Evolutionary conservation across 495 filamentous ascomycete genomes (phyloP), one percentile per base, ranked within the genome.

Genomic region (Pseudotulostoma volvatum): DNA sequence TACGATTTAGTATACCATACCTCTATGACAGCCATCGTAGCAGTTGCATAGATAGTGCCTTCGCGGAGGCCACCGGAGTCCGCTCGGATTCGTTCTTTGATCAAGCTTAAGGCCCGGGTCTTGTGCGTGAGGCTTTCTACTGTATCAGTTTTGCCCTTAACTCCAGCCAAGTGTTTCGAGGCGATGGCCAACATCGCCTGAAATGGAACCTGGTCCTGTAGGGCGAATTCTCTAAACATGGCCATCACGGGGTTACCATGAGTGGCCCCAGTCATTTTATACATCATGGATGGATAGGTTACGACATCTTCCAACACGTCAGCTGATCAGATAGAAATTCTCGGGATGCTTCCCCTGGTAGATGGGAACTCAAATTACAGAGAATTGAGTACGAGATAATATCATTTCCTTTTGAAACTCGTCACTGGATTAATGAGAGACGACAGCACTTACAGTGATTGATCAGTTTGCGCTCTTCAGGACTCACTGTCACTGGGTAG

Each of bases 21-120:
- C 48, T 54, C 51, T 31, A 54, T 54, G n/a, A 54, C 51, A 44
- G 51, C 51, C 51, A 54, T 54, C 7, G 51, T 54, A 23, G 51
- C 51, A 13, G 51, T 46, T 11, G 51, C 49, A 32, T 54, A 54
- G 18, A 54, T 51, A 33, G 44, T 51, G 14, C 48, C 48, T 31
- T 54, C 51, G 33, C 37, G 40, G 16, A 45, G 46, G 11, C 46
- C 51, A 31, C 30, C 40, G 3, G 46, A 42, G 14, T 49, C 46
- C 13, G 20, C 31, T 17, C 48, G 46, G n/a, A 54, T 54, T 20
- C 46, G 46, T 28, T 51, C 48, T 28, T 54, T 54, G 42, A 54
- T 54, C 21, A 54, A 33, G 13, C 41, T 39, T 33, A 54, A 36
- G 18, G 51, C 46, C 18, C 48, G 48, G 45, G 49, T 54, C 32